Evolutionary conservation across 768 basidiomycete genomes (phyloP), one percentile per base, ranked within the genome.

Genomic region (Postia placenta): DNA sequence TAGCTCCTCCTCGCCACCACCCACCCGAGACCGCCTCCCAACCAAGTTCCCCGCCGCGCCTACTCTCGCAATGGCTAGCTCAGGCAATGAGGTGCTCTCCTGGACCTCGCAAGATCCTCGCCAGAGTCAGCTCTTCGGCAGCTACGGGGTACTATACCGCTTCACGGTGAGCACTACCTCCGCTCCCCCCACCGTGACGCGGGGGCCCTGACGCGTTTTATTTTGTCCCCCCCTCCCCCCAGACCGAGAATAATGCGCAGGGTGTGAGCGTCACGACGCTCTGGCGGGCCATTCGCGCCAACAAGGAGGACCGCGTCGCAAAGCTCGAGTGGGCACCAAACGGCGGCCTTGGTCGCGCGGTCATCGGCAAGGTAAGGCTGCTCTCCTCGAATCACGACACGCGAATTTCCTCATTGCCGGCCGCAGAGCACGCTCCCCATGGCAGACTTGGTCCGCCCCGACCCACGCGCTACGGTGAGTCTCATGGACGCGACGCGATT

Each of bases 41-140:
- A 28, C 25, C 23, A 42, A 33, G 20, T 59, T 50, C 60, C 47
- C 51, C 53, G 47, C 45, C 25, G 56, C 48, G 23, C 53, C 54
- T 48, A 55, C 47, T 46, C 56, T 57, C 55, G 62, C 53, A 52
- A 81, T 80, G 78, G 61, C 75, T 41, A 67, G 74, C 58, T 48
- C 54, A 42, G 52, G 55, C 35, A 59, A 64, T 67, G 87, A 90
- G 51, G 73, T 88, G 42, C 78, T 90, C 64, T 87, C 83, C 47
- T 92, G 89, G 89, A 91, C 89, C 40, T 88, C 84, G 67, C 81
- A 85, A 58, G 88, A 92, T 66, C 84, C 87, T 58, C 83, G 87
- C 42, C 83, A 89, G 65, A 92, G 90, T 60, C 73, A 79, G 45
- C 75, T 92, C 50, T 92, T 90, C 71, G 88, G 86, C 60, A 76